Evolutionary conservation across 2,329 filamentous ascomycete genomes (phyloP), one percentile per base, ranked within the genome.

Genomic region (Hymenoscyphus scutula): DNA sequence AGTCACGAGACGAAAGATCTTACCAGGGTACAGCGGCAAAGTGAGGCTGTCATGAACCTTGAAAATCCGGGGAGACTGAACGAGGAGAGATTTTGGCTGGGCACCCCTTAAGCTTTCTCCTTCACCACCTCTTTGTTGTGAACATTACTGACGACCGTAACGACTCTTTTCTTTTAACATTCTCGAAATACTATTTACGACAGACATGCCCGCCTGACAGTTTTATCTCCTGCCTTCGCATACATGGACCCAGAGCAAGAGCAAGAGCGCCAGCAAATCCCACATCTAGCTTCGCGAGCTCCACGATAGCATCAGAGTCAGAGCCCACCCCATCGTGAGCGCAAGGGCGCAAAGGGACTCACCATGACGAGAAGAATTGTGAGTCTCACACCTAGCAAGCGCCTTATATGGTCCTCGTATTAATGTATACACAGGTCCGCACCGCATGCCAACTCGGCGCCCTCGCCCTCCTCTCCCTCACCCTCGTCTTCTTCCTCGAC

Each of bases 401-500:
- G n/a, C n/a, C n/a, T n/a, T n/a, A n/a, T n/a, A n/a, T n/a, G n/a
- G n/a, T n/a, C n/a, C n/a, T n/a, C n/a, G n/a, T 23, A 15, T 27
- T n/a, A 51, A 7, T 6, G 19, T 23, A 13, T 54, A n/a, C n/a
- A n/a, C 2, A 84, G 82, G 78, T 83, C 62, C 80, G 82, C 61
- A 74, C 74, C 41, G 63, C 66, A 38, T 69, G 67, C 64, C 73
- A 75, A 64, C 67, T 75, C n/a, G 67, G 64, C 19, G 71, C 68
- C 11, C 65, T 73, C 19, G 59, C 69, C 25, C 72, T 79, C 60
- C 74, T 86, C 67, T 78, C 84, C 64, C 73, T 89, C 61, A 73
- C 88, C 62, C 73, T 89, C 53, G 71, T 86, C 61, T 82, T 88
- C 73, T 79, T 90, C 71, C 82, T 91, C 74, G 89, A 91, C 75